Evolutionary conservation across 495 filamentous ascomycete genomes (phyloP), one percentile per base, ranked within the genome.

Genomic region (Copromyces sp.): DNA sequence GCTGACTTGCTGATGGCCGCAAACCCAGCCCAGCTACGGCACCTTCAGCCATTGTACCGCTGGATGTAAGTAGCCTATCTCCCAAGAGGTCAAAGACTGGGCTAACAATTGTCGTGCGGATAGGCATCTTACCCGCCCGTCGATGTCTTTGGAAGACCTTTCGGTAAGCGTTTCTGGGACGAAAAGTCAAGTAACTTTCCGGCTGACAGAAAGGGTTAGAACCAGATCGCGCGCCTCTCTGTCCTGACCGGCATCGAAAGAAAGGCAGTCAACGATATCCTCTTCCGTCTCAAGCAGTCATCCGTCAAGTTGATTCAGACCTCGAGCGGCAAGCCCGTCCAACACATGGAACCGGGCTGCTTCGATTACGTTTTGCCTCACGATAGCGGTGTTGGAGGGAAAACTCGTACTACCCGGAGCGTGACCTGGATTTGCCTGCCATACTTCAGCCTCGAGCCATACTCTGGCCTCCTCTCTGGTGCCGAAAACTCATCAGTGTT

Each of bases 401-500:
- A 76, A 35, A 75, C 68, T 39, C 35, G 44, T 3, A 68, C 72
- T 20, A 53, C 75, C 12, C 77, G 74, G 35, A 73, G 75, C 12
- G 69, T 82, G 0, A 77, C 77, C 20, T 83, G 79, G 80, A 41
- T 83, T 38, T 83, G 79, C 37, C 74, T 83, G 32, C 82, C 82
- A 4, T 83, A 82, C 68, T 83, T 84, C 74, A 74, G 72, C n/a
- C 72, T 84, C 24, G 78, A 82, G 42, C 75, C 74, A 20, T 83
- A 84, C 70, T 79, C 78, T 1, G 77, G 75, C 12, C 73, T 78
- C 3, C 41, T 39, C 20, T 68, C 74, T n/a, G 74, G 76, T 32
- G 72, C 73, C 24, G 73, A 71, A 24, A 79, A 70, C 20, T 42
- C 75, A 20, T 80, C 71, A 38, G 73, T 74, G 9, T 80, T 81